Evolutionary conservation across 495 filamentous ascomycete genomes (phyloP).

Genomic region (Bathelium albidoporum): DNA sequence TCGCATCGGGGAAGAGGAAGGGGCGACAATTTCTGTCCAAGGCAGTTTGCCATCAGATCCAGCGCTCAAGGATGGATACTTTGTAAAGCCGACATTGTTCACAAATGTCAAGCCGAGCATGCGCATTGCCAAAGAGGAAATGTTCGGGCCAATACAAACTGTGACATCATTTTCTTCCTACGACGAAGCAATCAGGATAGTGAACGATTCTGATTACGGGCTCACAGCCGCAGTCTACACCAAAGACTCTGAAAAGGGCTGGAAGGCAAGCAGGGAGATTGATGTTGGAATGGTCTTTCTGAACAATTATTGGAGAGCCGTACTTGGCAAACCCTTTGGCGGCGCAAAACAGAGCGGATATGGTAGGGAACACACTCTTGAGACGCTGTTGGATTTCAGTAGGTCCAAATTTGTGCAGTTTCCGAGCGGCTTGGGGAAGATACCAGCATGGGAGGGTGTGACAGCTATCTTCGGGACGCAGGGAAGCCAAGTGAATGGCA

Average conservation of each 20-base stretch:
- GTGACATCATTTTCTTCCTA: background rate
- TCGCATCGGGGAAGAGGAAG: constrained; percentile 1
- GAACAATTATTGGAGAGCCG: constrained; percentile 1
- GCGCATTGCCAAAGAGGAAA: constrained; percentile 19
- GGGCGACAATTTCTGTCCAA: background rate
- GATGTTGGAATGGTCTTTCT: constrained; percentile 3
- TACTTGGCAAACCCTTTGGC: constrained; percentile 4
- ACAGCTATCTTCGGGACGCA: background rate
- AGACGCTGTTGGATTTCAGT: constrained; percentile 4
- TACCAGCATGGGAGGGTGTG: background rate
- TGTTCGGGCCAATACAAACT: constrained; percentile 23
- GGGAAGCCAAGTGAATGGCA: background rate
- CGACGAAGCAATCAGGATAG: constrained; percentile 1
- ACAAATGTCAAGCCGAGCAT: constrained; percentile 10
- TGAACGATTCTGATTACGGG: constrained; percentile 4
- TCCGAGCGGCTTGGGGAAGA: background rate
- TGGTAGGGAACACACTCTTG: constrained; percentile 1
- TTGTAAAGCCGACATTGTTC: constrained; percentile 21
- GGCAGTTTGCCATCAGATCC: background rate
- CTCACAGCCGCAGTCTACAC: constrained; percentile 1
- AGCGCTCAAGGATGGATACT: constrained; percentile 3
- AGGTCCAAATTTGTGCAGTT: background rate
- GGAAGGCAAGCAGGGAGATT: constrained; percentile 3
- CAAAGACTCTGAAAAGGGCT: background rate
- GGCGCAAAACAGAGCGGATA: constrained; percentile 5